These are phyloP conservation scores for Bisporella sp. DNA, from an alignment of 2,329 filamentous ascomycete species.

Conservation along the genomic window DNA sequence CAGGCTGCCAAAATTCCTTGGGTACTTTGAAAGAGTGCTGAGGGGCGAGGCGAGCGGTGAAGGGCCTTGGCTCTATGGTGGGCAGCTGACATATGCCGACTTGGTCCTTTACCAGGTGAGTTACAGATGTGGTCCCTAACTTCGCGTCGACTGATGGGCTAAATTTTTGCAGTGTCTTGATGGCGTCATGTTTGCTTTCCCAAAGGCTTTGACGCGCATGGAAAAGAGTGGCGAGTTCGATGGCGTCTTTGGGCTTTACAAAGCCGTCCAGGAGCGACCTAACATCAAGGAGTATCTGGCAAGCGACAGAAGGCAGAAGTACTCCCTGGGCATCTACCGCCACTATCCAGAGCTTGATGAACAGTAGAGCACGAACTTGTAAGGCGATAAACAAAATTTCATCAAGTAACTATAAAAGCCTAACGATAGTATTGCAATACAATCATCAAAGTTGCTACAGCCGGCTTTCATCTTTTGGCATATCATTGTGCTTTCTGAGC, in stretches of 20 bases:
- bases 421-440: too few relatives aligned
- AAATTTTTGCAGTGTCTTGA: conserved; percentile 17
- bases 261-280: conserved; percentile 53
- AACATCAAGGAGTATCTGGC: conserved; percentile 62
- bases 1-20: too few relatives aligned
- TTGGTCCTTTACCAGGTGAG: conserved; percentile 4
- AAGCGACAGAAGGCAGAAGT: conserved; percentile 56
- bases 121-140: too few relatives aligned
- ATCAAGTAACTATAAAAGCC: too few relatives aligned
- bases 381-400: too few relatives aligned
- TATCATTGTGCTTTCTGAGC: too few relatives aligned
- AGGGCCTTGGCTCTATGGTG: conserved; percentile 59
- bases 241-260: conserved; percentile 57
- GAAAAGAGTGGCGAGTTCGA: conserved; percentile 45
- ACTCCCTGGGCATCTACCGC: conserved; percentile 24
- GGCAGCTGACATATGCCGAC: conserved; percentile 63
- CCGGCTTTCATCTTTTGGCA: too few relatives aligned
- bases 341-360: background rate
- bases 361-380: background rate
- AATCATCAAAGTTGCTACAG: too few relatives aligned
- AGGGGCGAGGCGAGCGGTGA: too few relatives aligned
- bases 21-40: too few relatives aligned
- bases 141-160: too few relatives aligned
- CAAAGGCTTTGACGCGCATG: conserved; percentile 52
- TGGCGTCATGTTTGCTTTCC: conserved; percentile 59